Evolutionary conservation across 257 asterid genomes (phyloP), one percentile per base, ranked within the genome.

Genomic region (Orobanche coerulescens): DNA sequence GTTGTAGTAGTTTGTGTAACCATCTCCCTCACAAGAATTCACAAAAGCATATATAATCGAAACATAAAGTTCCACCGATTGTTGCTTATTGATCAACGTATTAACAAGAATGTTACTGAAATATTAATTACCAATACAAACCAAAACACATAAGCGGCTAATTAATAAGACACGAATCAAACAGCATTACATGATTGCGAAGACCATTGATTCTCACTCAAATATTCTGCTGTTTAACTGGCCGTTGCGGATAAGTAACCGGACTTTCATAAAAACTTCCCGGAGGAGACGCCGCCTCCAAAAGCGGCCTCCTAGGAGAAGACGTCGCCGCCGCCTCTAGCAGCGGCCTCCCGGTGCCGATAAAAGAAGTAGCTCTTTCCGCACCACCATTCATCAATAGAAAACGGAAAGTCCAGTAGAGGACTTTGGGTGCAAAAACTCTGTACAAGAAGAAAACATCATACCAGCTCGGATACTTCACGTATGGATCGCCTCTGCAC

Each of bases 381-480:
- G 40, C 62, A 11, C 77, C 78, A 4, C 78, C 88, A 15, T 79
- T 63, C 7, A 83, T 61, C 43, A 83, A 55, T 11, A 92, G 82
- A 15, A 85, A 44, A 9, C 87, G 76, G 56, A 91, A 80, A 2
- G 96, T 79, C 96, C 96, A 88, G 58, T 79, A 67, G 7, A 92
- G 78, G 61, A 92, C 83, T 57, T 81, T 84, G 0, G 98, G 98
- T 6, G 87, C 82, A 34, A 92, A 92, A 1, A 88, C 95, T 66
- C 89, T 70, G 69, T 82, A 85, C 71, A 88, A 58, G 70, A 88
- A 82, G 84, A 88, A 88, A 2, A 79, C 57, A 39, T 80, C 88
- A 34, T 91, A 88, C 98, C 96, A 92, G 73, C 91, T 86, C 0
- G 98, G 94, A 54, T 79, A 84, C 53, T 87, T 87, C 70, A 85